Conservation (phyloP, 106 monocot species). For the Dioscorea alata region DNA sequence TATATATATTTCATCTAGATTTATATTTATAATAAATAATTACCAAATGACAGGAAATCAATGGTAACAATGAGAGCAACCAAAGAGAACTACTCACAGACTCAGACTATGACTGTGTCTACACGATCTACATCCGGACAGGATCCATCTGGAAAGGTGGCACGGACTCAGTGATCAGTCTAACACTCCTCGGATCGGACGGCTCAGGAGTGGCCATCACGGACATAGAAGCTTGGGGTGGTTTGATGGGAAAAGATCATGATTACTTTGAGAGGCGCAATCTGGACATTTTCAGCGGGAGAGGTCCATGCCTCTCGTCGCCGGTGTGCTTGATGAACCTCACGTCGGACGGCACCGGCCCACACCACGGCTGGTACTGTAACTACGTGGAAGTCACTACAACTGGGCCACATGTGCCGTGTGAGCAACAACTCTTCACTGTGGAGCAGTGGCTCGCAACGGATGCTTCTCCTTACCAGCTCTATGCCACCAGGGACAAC, state of each 20-base stretch:
- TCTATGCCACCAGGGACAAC: conserved; percentile 38
- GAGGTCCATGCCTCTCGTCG: conserved; percentile 54
- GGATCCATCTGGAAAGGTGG: conserved; percentile 61
- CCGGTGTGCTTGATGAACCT: conserved; percentile 65
- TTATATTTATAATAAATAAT: no score
- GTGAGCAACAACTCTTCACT: conserved; percentile 56
- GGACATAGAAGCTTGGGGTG: conserved; percentile 66
- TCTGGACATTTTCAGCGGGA: conserved; percentile 76
- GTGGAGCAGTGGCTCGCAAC: conserved; percentile 89
- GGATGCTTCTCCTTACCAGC: conserved; percentile 50
- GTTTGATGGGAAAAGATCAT: conserved; percentile 58
- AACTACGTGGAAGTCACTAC: conserved; percentile 90
- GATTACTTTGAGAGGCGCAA: conserved; percentile 91
- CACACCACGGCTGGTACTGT: conserved; percentile 90
- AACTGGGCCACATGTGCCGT: conserved; percentile 71
- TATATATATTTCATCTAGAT: no score
- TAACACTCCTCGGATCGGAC: conserved; percentile 39
- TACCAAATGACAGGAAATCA: no score
- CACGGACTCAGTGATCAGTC: conserved; percentile 65
- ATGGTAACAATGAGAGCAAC: no score
- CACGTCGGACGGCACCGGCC: conserved; percentile 67
- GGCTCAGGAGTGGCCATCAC: conserved; percentile 43
- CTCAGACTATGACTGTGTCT: conserved; percentile 43
- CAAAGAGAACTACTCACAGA: no score
- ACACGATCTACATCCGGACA: conserved; percentile 79